Evolutionary conservation across 2,329 filamentous ascomycete species (phyloP), one percentile per base, ranked within the genome.

Genomic region (Nothophoma quercina): DNA sequence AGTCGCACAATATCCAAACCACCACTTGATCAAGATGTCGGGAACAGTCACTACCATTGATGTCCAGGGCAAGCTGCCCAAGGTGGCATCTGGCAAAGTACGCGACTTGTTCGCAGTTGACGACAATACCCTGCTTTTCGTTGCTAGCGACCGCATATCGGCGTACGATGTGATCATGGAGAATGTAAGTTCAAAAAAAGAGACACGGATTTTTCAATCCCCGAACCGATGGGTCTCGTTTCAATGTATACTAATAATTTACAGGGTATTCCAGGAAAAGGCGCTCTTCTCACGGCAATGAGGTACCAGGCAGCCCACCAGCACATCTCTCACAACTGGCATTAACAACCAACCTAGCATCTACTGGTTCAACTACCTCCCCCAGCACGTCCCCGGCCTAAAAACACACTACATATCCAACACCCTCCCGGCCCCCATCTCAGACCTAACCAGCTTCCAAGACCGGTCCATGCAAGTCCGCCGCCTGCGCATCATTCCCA

Each of bases 161-260:
- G 95, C 95, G 49, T 98, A 93, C 80, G 93, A 98, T 82, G 91
- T 96, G 64, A 86, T 96, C 64, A 87, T 96, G 82, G 79, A 84
- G 66, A 97, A 95, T 77, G 86, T 87, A 72, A 68, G 75, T 65
- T 4, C 19, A 25, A 21, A 43, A 49, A n/a, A 28, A 13, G 21
- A 35, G 29, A 5, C 21, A 36, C 29, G 32, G 9, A 36, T 36
- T 25, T 15, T 12, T 13, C 19, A 16, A 16, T 32, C 23, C 9
- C 2, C 5, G 10, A 7, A 12, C 7, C 8, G 15, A 12, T 18
- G 15, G 7, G 29, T 21, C 12, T 30, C 13, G 21, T n/a, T n/a
- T n/a, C n/a, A 35, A 28, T 7, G 10, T n/a, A 21, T 25, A 34
- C 26, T 45, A 32, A 32, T n/a, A 46, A 51, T 30, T 13, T 16